Percentiles rank a stretch among this genome's conserved stretches.
These are phyloP conservation scores for Solioccasus polychromus DNA, from an alignment of 768 basidiomycete genomes.

Conservation along the genomic window DNA sequence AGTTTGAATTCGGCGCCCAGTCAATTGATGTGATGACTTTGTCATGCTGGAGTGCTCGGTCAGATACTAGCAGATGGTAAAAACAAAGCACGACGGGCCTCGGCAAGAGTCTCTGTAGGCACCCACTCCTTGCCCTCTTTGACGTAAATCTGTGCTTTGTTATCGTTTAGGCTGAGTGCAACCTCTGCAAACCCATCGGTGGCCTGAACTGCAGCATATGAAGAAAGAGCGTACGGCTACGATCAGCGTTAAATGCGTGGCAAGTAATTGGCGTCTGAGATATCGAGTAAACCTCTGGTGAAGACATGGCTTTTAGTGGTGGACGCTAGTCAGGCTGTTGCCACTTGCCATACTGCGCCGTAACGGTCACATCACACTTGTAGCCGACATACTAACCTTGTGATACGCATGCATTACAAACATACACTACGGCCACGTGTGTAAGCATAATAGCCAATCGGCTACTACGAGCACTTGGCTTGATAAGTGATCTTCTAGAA, in stretches of 20 bases:
- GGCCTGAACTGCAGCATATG: not conserved
- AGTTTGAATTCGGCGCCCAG: conserved; percentile 96
- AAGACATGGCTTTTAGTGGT: conserved; percentile 45
- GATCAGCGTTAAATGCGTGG: conserved; percentile 89
- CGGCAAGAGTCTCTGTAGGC: conserved; percentile 72
- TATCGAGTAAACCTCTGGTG: conserved; percentile 74
- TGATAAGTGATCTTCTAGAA: too few relatives aligned
- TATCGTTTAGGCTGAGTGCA: conserved; percentile 86
- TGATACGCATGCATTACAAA: too few relatives aligned
- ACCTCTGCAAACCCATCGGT: conserved; percentile 56
- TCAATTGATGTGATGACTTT: conserved; percentile 97
- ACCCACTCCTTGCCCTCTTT: conserved; percentile 68
- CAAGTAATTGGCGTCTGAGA: conserved; percentile 84
- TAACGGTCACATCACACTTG: too few relatives aligned
- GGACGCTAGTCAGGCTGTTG: not conserved
- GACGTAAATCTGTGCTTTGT: conserved; percentile 80
- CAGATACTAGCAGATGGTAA: not conserved
- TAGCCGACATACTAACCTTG: too few relatives aligned
- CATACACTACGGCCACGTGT: too few relatives aligned
- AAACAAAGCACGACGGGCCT: conserved; percentile 46
- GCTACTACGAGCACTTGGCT: too few relatives aligned
- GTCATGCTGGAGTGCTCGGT: conserved; percentile 70
- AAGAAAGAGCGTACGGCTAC: conserved; percentile 61
- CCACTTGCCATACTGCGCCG: conserved; percentile 13
- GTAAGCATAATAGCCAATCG: too few relatives aligned